Evolutionary conservation across 2,329 filamentous ascomycete genomes (phyloP).

Genomic region (Periconia sp.): DNA sequence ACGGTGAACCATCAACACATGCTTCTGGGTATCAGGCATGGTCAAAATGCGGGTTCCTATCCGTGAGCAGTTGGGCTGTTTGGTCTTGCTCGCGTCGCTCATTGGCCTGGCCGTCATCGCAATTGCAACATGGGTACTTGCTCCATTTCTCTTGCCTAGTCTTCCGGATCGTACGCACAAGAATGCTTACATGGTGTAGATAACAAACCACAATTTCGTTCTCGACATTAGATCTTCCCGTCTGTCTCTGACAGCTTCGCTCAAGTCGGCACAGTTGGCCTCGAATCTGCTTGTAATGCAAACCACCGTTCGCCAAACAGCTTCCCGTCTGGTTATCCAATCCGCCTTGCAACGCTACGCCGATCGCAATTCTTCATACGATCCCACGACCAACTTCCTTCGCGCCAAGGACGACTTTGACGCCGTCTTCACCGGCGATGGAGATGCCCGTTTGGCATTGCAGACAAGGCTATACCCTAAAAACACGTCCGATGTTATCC

Average conservation of each 20-base stretch:
- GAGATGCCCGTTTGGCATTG: constrained; percentile 55
- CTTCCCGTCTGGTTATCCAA: constrained; percentile 63
- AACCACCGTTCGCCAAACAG: constrained; percentile 71
- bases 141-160: neutral
- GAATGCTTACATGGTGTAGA: constrained; percentile 36
- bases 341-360: constrained; percentile 54
- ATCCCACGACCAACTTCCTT: constrained; percentile 58
- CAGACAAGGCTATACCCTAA: constrained; percentile 75
- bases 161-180: neutral
- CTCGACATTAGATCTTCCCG: constrained; percentile 60
- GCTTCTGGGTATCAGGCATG: constrained; percentile 18
- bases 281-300: constrained; percentile 79
- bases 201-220: constrained; percentile 64
- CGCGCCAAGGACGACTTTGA: constrained; percentile 65
- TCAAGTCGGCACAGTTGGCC: constrained; percentile 81
- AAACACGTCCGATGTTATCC: constrained; percentile 58
- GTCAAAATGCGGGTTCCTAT: constrained; percentile 80
- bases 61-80: constrained; percentile 78
- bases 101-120: constrained; percentile 76
- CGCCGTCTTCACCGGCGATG: constrained; percentile 67
- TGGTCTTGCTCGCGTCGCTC: constrained; percentile 76
- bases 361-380: constrained; percentile 54
- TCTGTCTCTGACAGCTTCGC: constrained; percentile 76
- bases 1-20: neutral
- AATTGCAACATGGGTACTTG: constrained; percentile 65